Conservation (phyloP, 495 filamentous ascomycete genomes). For the Penicillium lagena region DNA sequence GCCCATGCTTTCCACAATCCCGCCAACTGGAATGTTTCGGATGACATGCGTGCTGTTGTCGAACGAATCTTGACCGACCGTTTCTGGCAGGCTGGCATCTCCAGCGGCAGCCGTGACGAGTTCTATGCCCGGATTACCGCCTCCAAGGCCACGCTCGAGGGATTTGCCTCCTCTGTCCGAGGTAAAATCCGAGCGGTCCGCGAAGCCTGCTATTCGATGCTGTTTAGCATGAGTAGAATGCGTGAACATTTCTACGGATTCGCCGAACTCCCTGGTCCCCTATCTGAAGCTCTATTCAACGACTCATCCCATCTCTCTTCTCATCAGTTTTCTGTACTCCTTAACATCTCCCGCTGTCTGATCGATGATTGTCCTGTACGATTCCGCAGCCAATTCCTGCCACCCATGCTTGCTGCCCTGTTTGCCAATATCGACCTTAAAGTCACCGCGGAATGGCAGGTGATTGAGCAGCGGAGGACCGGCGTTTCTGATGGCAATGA, state of each 20-base stretch:
- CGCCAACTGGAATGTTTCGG: constrained; percentile 74
- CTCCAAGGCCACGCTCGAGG: constrained; percentile 85
- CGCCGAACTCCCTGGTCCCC: constrained; percentile 70
- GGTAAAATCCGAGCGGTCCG: constrained; percentile 82
- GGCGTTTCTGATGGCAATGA: constrained; percentile 55
- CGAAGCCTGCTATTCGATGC: constrained; percentile 86
- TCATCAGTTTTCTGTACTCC: constrained; percentile 84
- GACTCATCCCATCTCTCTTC: constrained; percentile 81
- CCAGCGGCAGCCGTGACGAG: constrained; percentile 86
- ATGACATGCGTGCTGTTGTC: constrained; percentile 71
- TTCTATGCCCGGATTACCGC: constrained; percentile 89
- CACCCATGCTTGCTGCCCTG: constrained; percentile 73
- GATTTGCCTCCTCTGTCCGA: constrained; percentile 86
- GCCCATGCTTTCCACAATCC: constrained; percentile 94
- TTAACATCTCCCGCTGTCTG: constrained; percentile 78
- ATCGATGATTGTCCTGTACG: constrained; percentile 86
- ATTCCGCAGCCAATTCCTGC: constrained; percentile 72
- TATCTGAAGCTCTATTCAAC: constrained; percentile 77
- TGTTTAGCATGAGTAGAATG: constrained; percentile 87
- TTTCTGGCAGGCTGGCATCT: constrained; percentile 98
- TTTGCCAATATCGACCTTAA: constrained; percentile 84
- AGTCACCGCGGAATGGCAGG: constrained; percentile 76
- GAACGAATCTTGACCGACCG: constrained; percentile 84
- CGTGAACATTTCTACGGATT: constrained; percentile 87
- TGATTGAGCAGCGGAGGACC: constrained; percentile 56